Evolutionary conservation across 2,329 filamentous ascomycete species (phyloP).

Genomic region (Xylariomycetidae sp.): DNA sequence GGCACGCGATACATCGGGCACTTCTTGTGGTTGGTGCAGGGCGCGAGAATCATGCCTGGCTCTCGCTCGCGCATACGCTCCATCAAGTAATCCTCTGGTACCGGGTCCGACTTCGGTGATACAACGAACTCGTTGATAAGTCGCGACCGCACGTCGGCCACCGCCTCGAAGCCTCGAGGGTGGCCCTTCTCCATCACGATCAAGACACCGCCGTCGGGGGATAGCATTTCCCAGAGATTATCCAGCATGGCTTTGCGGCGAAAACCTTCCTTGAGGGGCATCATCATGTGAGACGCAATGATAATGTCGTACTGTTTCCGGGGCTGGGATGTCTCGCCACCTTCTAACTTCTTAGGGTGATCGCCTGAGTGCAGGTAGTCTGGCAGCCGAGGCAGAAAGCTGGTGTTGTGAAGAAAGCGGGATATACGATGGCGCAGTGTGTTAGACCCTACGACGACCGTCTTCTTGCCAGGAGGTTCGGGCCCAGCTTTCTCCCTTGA

Average conservation of each 20-base stretch:
- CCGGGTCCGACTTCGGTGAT: constrained; percentile 21
- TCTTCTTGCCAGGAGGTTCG: constrained; percentile 63
- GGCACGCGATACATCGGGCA: constrained; percentile 83
- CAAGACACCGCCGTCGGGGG: constrained; percentile 77
- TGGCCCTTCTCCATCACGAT: constrained; percentile 88
- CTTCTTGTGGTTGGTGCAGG: constrained; percentile 80
- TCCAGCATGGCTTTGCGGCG: constrained; percentile 73
- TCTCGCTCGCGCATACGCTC: constrained; percentile 42
- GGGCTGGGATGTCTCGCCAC: constrained; percentile 44
- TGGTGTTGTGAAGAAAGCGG: constrained; percentile 76
- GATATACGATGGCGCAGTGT: constrained; percentile 70
- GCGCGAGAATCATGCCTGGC: constrained; percentile 59
- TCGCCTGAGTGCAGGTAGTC: constrained; percentile 68
- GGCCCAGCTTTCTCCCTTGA: constrained; percentile 25
- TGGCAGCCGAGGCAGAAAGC: constrained; percentile 85
- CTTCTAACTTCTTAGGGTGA: constrained; percentile 53
- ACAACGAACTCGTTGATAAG: constrained; percentile 64
- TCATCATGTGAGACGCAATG: constrained; percentile 78
- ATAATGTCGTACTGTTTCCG: constrained; percentile 86
- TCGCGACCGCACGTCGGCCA: constrained; percentile 76
- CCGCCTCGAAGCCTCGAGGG: constrained; percentile 84
- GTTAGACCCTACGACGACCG: constrained; percentile 73
- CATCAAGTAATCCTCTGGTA: constrained; percentile 35
- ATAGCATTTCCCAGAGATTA: constrained; percentile 84
- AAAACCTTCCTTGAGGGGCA: constrained; percentile 69